Base-by-base conservation (phyloP, 352 stramenopile genomes). In the Phytophthora meadii region DNA sequence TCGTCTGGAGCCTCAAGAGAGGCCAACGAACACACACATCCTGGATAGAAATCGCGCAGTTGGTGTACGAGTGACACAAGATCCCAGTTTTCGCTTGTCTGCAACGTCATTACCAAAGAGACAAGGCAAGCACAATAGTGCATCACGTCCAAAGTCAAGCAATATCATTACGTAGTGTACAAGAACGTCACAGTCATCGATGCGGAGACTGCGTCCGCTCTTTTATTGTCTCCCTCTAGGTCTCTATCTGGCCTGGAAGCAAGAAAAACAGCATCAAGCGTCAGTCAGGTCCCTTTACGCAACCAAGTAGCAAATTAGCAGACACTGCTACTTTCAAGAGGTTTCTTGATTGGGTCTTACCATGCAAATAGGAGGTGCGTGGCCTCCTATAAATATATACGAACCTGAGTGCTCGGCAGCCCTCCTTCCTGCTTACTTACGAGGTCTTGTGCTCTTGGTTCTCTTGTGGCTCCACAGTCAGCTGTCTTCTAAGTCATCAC, bases 41-140 rank as follows among this genome's bases (percentile, higher is more conserved):
- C 7, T 93, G 81, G 74, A 89, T 93, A 71, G 84, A 93, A 69
- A 85, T 93, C 54, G 76, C 70, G 45, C 84, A 92, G 49, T 54
- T 90, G 10, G 34, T 89, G 30, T 90, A 90, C 48, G 77, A 88
- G 39, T 87, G 53, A 74, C 15, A 48, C n/a, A 41, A 24, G 19
- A 47, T 17, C 14, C 5, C 44, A 69, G 28, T 54, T 62, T 58
- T 62, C 28, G 51, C 44, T 49, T 54, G 54, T 47, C 49, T 17
- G 22, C 30, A 58, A 7, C n/a, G 17, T 32, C 53, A 61, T 19
- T 19, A 0, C 19, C 19, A 19, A 19, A 19, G 19, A 34, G 46
- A 36, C 22, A 59, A 28, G 24, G 25, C 28, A 53, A 40, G 6
- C 48, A 65, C 15, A 44, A 45, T n/a, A 41, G 36, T 53, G 57